Conservation (phyloP, 1,139 yeast species). For the Kodamaea sp. region DNA sequence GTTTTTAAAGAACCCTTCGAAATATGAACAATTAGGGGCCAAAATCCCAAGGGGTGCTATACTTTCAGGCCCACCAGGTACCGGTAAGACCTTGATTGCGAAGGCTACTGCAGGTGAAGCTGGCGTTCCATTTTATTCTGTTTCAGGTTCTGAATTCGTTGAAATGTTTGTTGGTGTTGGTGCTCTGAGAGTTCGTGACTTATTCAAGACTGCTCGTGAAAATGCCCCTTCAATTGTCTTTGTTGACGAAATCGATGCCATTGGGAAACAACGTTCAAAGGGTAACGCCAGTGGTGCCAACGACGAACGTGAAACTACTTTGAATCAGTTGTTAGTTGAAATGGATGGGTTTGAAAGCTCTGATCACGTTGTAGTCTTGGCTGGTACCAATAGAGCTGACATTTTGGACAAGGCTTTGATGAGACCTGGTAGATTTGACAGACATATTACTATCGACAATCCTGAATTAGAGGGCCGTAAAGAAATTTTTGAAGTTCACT, state of each 20-base stretch:
- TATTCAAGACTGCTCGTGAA: constrained; percentile 87
- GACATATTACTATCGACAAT: constrained; percentile 85
- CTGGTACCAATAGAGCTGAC: constrained; percentile 96
- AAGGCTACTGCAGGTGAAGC: constrained; percentile 99
- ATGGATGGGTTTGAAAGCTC: constrained; percentile 93
- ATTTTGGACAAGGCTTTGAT: constrained; percentile 86
- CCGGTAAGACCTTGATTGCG: constrained; percentile 96
- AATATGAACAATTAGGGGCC: constrained; percentile 90
- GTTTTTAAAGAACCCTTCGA: constrained; percentile 82
- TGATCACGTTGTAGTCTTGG: constrained; percentile 93
- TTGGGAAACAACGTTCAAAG: constrained; percentile 89
- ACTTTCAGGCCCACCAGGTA: constrained; percentile 98
- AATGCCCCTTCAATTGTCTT: constrained; percentile 92
- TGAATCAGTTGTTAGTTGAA: constrained; percentile 91
- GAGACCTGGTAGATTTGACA: constrained; percentile 97
- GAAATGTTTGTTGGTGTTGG: constrained; percentile 99
- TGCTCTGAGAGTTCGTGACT: constrained; percentile 93
- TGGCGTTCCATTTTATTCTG: constrained; percentile 91
- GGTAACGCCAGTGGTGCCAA: constrained; percentile 83
- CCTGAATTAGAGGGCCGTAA: constrained; percentile 94
- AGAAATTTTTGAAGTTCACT: constrained; percentile 83
- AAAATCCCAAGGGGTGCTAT: constrained; percentile 98
- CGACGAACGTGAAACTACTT: constrained; percentile 94
- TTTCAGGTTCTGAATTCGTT: constrained; percentile 96
- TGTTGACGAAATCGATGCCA: constrained; percentile 97